Conservation (phyloP, 805 yeast species). For the Wickerhamiella alocasiicola region DNA sequence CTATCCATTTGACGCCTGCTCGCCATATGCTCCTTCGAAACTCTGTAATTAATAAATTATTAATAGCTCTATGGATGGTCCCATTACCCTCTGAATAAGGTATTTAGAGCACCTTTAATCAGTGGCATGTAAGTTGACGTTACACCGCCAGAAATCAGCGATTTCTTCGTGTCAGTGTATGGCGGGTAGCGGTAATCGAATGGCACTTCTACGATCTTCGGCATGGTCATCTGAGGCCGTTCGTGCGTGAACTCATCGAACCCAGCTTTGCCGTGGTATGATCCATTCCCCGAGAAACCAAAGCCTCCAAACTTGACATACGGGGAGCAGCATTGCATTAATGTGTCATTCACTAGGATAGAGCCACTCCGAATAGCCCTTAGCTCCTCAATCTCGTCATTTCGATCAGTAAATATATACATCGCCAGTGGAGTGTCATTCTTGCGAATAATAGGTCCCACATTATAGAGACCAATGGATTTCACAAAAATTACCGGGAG, state of each 20-base stretch:
- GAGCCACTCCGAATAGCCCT: constrained; percentile 59
- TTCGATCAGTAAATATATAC: constrained; percentile 48
- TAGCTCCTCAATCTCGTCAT: constrained; percentile 39
- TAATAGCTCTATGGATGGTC: too few species aligned
- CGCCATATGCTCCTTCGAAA: too few species aligned
- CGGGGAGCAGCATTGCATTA: constrained; percentile 55
- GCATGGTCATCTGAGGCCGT: constrained; percentile 53
- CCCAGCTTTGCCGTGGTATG: constrained; percentile 65
- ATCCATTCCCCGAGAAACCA: constrained; percentile 72
- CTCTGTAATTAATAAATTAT: too few species aligned
- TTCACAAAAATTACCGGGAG: constrained; percentile 55
- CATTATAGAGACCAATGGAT: constrained; percentile 24
- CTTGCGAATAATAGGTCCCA: constrained; percentile 24
- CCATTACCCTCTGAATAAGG: too few species aligned
- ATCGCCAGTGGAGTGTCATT: constrained; percentile 75
- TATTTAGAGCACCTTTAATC: too few species aligned
- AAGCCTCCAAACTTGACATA: constrained; percentile 85
- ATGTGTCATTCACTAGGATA: constrained; percentile 52
- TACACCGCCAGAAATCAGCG: too few species aligned
- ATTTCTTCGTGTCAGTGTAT: constrained; percentile 28
- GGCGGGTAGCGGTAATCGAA: constrained; percentile 61
- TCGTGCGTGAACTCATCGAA: constrained; percentile 65
- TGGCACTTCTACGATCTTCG: constrained; percentile 48
- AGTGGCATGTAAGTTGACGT: too few species aligned
- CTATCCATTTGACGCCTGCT: too few species aligned